Base-by-base conservation (phyloP, 23 red algal species). In the Cyanidium caldarium region DNA sequence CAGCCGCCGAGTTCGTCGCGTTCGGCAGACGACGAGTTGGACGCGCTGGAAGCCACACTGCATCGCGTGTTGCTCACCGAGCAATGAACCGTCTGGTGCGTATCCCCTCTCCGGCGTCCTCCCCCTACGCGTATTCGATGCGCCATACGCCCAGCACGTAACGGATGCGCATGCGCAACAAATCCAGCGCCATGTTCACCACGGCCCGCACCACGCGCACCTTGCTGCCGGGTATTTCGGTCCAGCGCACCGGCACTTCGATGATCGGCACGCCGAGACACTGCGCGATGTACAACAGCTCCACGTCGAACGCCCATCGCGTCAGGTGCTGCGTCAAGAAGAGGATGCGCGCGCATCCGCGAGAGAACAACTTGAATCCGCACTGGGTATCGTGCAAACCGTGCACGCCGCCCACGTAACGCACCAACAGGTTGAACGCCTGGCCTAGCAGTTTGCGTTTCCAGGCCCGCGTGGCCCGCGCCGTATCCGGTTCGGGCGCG, bases 281-380 rank as follows among this genome's bases (percentile, higher is more conserved):
- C 28, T 95, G 90, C 2, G 82, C 78, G 33, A 83, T 39, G 58
- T 87, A 95, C 51, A 95, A 67, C 38, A 80, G 67, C 77, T 95
- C 90, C 42, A 95, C 90, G 66, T 95, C 90, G 72, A 95, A 95
- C 65, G 90, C 90, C 90, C 90, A 95, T 17, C 90, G 83, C 13
- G 28, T 41, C 34, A 95, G 58, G 37, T 74, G 68, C 69, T 86
- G 80, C 19, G 70, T 77, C 26, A 42, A 46, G 57, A 95, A 95
- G 17, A 80, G 77, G 0, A 72, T 42, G 0, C 70, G 69, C 16
- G 82, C 90, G 2, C 77, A 78, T 17, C 46, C 29, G 13, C 84
- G 28, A n/a, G 83, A 67, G 72, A 83, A 95, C 68, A 95, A 39
- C 76, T 95, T 95, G 45, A 95, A 95, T 10, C 90, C 90, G 38